phyloP scores from a whole-genome alignment of 2,329 filamentous ascomycete genomes.

The Teratosphaeria viscida region DNA sequence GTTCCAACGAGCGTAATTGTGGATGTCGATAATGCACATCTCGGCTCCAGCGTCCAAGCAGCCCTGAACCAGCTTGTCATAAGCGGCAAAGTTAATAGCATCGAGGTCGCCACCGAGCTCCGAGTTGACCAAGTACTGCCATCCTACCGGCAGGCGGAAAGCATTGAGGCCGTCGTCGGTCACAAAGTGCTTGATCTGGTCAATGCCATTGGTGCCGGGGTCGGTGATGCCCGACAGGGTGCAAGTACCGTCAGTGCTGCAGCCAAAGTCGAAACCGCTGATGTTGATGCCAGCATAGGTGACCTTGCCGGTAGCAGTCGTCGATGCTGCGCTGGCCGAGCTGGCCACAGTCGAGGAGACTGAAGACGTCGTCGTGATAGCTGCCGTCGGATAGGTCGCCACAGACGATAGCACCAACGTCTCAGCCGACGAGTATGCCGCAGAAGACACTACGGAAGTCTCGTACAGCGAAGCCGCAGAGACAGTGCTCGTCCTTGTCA shows the following conservation, averaged over 20 bases:
- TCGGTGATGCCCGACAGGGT: conserved; percentile 21
- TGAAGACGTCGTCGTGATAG: not conserved
- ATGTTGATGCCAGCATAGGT: conserved; percentile 24
- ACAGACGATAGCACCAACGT: not conserved
- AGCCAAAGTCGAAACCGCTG: conserved; percentile 26
- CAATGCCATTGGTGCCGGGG: conserved; percentile 21
- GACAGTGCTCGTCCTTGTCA: not conserved
- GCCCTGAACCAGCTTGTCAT: conserved; percentile 21
- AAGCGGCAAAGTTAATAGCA: conserved; percentile 12
- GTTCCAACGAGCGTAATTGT: conserved; percentile 42
- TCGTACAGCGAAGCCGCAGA: not conserved
- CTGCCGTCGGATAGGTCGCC: not conserved
- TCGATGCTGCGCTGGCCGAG: not conserved
- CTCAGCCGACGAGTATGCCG: not conserved
- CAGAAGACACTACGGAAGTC: not conserved
- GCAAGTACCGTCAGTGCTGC: conserved; percentile 31
- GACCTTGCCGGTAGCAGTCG: conserved; percentile 14
- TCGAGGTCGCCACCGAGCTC: conserved; percentile 20
- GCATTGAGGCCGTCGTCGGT: conserved; percentile 45
- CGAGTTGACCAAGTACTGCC: conserved; percentile 18
- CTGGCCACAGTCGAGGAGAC: not conserved
- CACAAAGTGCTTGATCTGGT: conserved; percentile 49
- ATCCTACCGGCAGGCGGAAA: conserved; percentile 44
- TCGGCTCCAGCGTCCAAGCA: conserved; percentile 27
- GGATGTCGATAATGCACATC: conserved; percentile 24